These are phyloP conservation scores for Protomyces lactucae-debilis DNA, from an alignment of 1,139 yeast genomes.

Conservation along the genomic window DNA sequence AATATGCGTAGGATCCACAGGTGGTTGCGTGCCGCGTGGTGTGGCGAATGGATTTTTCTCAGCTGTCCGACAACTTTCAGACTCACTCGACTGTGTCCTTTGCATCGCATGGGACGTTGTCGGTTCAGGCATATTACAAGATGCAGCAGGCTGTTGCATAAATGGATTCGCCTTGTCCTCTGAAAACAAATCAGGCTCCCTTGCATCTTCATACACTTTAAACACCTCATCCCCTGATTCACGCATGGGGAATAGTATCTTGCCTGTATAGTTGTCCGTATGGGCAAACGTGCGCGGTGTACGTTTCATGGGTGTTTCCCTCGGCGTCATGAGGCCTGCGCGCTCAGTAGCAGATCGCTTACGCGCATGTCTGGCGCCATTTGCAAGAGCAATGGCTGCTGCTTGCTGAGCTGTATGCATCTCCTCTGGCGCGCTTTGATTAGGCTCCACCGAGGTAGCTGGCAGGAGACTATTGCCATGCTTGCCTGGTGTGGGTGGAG, in stretches of 20 bases:
- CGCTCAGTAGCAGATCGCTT: conserved; percentile 10
- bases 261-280: conserved; percentile 1
- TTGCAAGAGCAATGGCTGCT: neutral
- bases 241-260: conserved; percentile 9
- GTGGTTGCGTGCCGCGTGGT: neutral
- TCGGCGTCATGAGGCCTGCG: conserved; percentile 24
- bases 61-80: neutral
- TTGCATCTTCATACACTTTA: conserved; percentile 18
- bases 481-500: neutral
- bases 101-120: neutral
- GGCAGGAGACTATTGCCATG: no score
- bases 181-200: conserved; percentile 8
- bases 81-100: neutral
- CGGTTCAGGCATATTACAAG: neutral
- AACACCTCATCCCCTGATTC: neutral
- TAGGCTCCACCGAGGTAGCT: no score
- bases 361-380: neutral
- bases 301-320: conserved; percentile 9
- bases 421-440: neutral
- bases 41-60: neutral
- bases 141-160: neutral
- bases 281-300: neutral
- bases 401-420: neutral
- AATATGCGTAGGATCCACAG: neutral
- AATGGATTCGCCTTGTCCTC: conserved; percentile 16